Base-by-base conservation (phyloP, 2,329 filamentous ascomycete genomes). In the Exserohilum turcica region DNA sequence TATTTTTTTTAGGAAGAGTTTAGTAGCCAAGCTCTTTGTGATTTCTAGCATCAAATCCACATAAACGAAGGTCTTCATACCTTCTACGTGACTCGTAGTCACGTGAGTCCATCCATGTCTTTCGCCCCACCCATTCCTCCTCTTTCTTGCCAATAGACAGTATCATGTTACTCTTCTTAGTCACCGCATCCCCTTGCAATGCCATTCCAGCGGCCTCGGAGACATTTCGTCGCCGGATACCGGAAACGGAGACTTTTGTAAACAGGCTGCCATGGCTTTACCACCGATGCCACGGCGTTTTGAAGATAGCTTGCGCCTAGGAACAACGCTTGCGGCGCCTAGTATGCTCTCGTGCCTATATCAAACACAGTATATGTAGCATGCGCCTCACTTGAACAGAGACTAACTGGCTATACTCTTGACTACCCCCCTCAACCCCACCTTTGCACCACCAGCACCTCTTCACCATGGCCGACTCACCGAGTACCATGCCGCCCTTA, bases 311-410 rank as follows among this genome's bases (percentile, higher is more conserved):
- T 40, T 31, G 5, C 7, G 12, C 27, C 40, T 36, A 45, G 40
- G 37, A 44, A 33, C 35, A 10, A n/a, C 5, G 1, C 18, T 15
- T 12, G 21, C n/a, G 16, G 13, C 29, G 8, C 40, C n/a, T 7
- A 10, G 12, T 9, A 6, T 7, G 7, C 8, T 36, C 21, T 51
- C 36, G 52, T 54, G n/a, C 47, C 52, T 51, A 54, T 54, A 54
- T 46, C 19, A 27, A 51, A 46, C 35, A 28, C 48, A 38, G 18
- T 54, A 54, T 54, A 54, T 32, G 52, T 54, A 43, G 47, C 42
- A 45, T 48, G 29, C 21, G 42, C 42, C 24, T 54, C 42, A 46
- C 19, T 38, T 8, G 15, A 42, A 9, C 12, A 40, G 35, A 44
- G 13, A 40, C 35, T 42, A 24, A 44, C 29, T 38, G 32, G 31